phyloP scores from a whole-genome alignment of 305 asterid genomes.

The Solanum hybrid region DNA sequence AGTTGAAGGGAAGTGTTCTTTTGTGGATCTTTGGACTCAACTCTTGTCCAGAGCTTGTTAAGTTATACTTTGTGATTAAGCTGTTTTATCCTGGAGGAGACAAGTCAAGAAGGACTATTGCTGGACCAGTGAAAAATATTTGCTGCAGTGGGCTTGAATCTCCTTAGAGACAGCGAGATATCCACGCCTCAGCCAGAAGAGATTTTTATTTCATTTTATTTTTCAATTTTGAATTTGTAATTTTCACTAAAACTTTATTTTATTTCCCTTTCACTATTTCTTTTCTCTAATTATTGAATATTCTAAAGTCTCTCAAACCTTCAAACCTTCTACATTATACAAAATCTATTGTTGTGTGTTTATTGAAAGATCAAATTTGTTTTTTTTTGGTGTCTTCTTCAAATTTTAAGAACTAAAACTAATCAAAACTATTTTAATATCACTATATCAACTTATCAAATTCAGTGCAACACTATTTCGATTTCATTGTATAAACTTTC shows the following conservation, averaged over 20 bases:
- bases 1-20: background rate
- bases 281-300: background rate
- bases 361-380: background rate
- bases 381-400: background rate
- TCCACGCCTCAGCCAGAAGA: background rate
- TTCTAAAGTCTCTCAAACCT: background rate
- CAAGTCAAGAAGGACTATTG: background rate
- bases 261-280: background rate
- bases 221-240: background rate
- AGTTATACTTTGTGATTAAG: background rate
- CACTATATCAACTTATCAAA: background rate
- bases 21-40: background rate
- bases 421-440: no score
- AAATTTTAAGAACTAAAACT: background rate
- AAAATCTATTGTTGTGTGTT: background rate
- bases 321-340: background rate
- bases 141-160: background rate
- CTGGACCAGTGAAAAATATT: background rate
- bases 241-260: background rate
- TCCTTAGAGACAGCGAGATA: background rate
- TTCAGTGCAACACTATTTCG: background rate
- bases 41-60: background rate
- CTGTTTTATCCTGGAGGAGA: background rate
- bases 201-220: no score
- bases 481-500: background rate